A percentile compares a stretch with the other conserved stretches of the same genome.
Conservation (phyloP, 306 rosid species). For the Ziziphus jujuba region DNA sequence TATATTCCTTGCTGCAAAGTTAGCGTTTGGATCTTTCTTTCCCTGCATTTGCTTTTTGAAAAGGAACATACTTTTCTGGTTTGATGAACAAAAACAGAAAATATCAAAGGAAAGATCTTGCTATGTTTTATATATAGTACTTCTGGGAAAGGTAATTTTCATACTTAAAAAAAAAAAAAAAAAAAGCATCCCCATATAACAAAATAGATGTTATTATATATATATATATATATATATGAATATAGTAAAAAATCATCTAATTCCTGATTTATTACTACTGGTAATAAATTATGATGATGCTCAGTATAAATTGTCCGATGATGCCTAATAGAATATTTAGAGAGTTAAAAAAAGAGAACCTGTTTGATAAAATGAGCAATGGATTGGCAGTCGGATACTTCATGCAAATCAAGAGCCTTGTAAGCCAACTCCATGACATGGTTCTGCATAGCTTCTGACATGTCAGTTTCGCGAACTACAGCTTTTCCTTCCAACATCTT, state of each 20-base stretch:
- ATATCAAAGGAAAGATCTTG: neutral
- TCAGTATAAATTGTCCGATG: too few species aligned
- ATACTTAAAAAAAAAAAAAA: too few species aligned
- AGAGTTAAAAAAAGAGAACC: conserved; percentile 17
- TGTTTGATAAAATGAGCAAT: conserved; percentile 66
- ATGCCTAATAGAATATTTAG: neutral
- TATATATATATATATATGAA: neutral
- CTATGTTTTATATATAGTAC: too few species aligned
- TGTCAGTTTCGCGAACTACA: conserved; percentile 61
- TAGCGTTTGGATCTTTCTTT: conserved; percentile 9
- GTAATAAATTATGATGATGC: too few species aligned
- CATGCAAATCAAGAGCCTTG: conserved; percentile 62
- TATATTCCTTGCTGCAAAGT: conserved; percentile 11
- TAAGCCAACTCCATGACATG: conserved; percentile 62
- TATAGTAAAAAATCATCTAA: too few species aligned
- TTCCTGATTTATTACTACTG: too few species aligned
- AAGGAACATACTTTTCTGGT: neutral
- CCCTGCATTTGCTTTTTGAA: neutral
- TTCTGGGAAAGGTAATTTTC: too few species aligned
- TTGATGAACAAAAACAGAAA: neutral
- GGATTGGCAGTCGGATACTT: conserved; percentile 60
- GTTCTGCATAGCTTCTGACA: conserved; percentile 51
- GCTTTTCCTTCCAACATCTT: conserved; percentile 79
- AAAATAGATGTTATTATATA: neutral
- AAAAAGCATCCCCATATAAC: too few species aligned